These are phyloP conservation scores for Elaphomyces granulatus DNA, from an alignment of 495 filamentous ascomycete genomes.

Conservation along the genomic window DNA sequence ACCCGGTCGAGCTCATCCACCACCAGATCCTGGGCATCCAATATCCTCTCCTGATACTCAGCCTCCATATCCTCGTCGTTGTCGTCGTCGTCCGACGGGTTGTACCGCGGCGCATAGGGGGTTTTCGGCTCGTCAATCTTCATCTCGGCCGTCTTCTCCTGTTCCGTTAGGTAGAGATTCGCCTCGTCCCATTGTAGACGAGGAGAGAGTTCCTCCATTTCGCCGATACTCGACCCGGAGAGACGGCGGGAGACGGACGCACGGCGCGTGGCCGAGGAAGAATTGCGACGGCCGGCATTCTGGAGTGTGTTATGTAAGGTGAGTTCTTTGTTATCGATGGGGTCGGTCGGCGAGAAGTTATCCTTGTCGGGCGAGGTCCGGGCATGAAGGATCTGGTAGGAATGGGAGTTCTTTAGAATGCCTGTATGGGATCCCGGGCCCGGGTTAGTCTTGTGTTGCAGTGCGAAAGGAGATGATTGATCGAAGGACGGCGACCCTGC, in stretches of 20 bases:
- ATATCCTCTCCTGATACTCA: constrained; percentile 25
- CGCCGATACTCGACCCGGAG: constrained; percentile 35
- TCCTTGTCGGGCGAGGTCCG: constrained; percentile 26
- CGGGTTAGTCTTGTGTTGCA: constrained; percentile 1
- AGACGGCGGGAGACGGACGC: constrained; percentile 53
- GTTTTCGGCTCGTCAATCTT: constrained; percentile 99
- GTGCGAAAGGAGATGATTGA: constrained; percentile 1
- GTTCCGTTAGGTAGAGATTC: constrained; percentile 89
- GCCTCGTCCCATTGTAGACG: constrained; percentile 97
- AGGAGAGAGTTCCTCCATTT: constrained; percentile 42
- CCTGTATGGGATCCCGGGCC: constrained; percentile 33
- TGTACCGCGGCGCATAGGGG: constrained; percentile 81
- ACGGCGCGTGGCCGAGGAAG: constrained; percentile 51
- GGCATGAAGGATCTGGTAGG: constrained; percentile 20
- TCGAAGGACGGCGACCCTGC: constrained; percentile 1
- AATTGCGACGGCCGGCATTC: constrained; percentile 83
- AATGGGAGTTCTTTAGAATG: constrained; percentile 81
- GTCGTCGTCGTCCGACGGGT: constrained; percentile 70
- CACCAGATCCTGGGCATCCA: constrained; percentile 42
- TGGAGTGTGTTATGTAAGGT: constrained; percentile 85
- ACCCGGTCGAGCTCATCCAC: constrained; percentile 62
- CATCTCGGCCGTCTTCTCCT: constrained; percentile 90
- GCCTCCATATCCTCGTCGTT: constrained; percentile 51
- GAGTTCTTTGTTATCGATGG: constrained; percentile 55
- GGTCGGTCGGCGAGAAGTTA: constrained; percentile 14